Percentiles rank a stretch among this genome's conserved stretches.
Evolutionary conservation across 2,329 filamentous ascomycete species (phyloP).

Genomic region (Aspergillus sp.): DNA sequence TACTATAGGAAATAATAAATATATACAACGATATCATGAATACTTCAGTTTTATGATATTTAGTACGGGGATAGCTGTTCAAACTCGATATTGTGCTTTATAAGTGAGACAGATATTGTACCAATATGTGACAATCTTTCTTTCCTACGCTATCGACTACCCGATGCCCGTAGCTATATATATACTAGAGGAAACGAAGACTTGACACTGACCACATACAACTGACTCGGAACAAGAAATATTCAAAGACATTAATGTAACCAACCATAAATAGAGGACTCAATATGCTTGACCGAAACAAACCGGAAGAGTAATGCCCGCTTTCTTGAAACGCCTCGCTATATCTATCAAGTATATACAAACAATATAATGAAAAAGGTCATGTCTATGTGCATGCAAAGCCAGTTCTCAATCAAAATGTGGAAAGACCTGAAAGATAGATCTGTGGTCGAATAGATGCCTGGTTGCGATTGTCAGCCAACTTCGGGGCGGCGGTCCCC

Average conservation of each 20-base stretch:
- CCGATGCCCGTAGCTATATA: neutral
- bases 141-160: too few species aligned
- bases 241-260: neutral
- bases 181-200: neutral
- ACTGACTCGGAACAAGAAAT: too few species aligned
- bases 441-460: constrained; percentile 28
- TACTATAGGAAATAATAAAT: neutral
- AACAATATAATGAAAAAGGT: neutral
- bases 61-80: too few species aligned
- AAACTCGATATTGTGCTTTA: too few species aligned
- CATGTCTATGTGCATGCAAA: neutral
- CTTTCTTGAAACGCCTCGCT: constrained; percentile 17
- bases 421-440: constrained; percentile 31
- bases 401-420: constrained; percentile 20
- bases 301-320: neutral
- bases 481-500: constrained; percentile 28
- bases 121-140: too few species aligned
- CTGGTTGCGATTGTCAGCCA: constrained; percentile 28
- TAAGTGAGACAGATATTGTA: too few species aligned
- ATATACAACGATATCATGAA: too few species aligned
- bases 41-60: too few species aligned
- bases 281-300: neutral
- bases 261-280: neutral
- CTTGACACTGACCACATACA: too few species aligned
- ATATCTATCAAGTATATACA: neutral